phyloP scores from a whole-genome alignment of 345 rosid genomes.

The Lumnitzera littorea region DNA sequence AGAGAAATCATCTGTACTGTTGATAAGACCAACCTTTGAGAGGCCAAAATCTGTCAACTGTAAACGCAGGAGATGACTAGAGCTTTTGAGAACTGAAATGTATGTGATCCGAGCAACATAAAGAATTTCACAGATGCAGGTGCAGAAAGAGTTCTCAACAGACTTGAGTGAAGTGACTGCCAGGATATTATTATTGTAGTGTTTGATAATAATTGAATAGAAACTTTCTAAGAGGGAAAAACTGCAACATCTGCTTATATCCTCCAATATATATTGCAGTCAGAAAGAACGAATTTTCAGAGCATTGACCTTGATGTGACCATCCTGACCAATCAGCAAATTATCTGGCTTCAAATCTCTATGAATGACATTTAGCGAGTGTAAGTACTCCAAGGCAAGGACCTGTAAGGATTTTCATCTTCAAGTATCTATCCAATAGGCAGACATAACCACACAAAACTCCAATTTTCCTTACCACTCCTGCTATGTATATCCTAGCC shows the following conservation, averaged over 20 bases:
- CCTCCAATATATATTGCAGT: neutral
- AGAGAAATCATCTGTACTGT: conserved; percentile 93
- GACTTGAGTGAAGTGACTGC: no score
- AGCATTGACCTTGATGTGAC: conserved; percentile 84
- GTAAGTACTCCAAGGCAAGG: conserved; percentile 97
- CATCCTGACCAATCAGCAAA: conserved; percentile 94
- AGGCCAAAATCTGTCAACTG: conserved; percentile 99
- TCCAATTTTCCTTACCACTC: conserved; percentile 60
- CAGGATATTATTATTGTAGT: no score
- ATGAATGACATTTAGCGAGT: conserved; percentile 84
- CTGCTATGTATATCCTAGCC: conserved; percentile 89
- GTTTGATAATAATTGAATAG: no score
- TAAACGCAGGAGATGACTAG: conserved; percentile 26
- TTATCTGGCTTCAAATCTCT: conserved; percentile 99
- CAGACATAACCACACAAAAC: conserved; percentile 7
- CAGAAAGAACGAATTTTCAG: conserved; percentile 3
- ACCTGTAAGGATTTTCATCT: conserved; percentile 51
- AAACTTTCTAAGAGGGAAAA: no score
- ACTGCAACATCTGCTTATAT: no score
- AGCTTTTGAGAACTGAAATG: neutral
- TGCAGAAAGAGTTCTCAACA: no score
- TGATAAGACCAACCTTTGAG: conserved; percentile 92
- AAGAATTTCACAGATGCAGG: no score
- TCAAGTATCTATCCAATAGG: conserved; percentile 17
- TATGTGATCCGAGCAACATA: neutral